These are phyloP conservation scores for Aspergillus sp. DNA, from an alignment of 2,329 filamentous ascomycete genomes.

Conservation along the genomic window DNA sequence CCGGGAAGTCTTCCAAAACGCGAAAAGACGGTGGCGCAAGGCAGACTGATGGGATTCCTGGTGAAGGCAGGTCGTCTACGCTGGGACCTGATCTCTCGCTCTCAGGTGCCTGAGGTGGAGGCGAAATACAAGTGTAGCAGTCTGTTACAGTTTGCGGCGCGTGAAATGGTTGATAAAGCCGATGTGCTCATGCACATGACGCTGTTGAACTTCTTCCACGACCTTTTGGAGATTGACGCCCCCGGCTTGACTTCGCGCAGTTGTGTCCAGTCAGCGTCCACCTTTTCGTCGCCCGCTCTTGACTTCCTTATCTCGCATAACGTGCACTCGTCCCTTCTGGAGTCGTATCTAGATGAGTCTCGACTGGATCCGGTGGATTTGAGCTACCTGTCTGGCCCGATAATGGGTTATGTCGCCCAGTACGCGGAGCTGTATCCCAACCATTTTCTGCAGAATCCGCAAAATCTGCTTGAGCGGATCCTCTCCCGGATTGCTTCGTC, in stretches of 20 bases:
- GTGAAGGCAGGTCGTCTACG: constrained; percentile 52
- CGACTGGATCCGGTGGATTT: constrained; percentile 51
- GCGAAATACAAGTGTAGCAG: constrained; percentile 36
- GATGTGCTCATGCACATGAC: constrained; percentile 62
- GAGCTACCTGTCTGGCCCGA: constrained; percentile 53
- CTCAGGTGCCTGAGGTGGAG: constrained; percentile 55
- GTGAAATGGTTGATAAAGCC: constrained; percentile 55
- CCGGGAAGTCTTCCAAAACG: constrained; percentile 45
- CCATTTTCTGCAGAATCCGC: constrained; percentile 48
- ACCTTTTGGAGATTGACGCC: constrained; percentile 48
- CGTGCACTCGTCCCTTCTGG: constrained; percentile 50
- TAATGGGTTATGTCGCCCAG: constrained; percentile 57
- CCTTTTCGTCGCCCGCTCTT: constrained; percentile 43
- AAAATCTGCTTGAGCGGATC: constrained; percentile 43
- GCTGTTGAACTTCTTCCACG: constrained; percentile 56
- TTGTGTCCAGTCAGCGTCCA: constrained; percentile 31
- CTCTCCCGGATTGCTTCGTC: constrained; percentile 47
- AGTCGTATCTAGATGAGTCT: constrained; percentile 52
- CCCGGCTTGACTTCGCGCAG: constrained; percentile 32
- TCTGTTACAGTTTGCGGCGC: constrained; percentile 54
- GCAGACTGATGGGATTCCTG: constrained; percentile 58
- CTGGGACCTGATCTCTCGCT: constrained; percentile 52
- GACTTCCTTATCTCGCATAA: constrained; percentile 53
- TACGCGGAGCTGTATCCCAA: constrained; percentile 56
- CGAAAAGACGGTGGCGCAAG: constrained; percentile 59